phyloP scores from a whole-genome alignment of 306 rosid species.

The Acmispon strigosus region DNA sequence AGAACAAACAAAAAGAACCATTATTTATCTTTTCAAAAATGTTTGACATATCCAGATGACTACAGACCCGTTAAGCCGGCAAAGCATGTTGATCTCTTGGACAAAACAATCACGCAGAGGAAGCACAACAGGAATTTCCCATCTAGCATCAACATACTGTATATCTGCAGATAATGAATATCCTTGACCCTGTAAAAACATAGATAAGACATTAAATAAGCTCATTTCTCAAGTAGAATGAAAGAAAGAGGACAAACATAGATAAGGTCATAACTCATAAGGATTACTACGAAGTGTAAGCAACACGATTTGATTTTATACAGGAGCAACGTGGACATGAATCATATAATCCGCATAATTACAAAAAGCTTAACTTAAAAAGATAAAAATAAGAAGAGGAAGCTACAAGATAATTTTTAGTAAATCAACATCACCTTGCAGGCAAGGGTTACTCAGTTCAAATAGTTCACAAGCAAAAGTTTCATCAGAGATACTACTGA shows the following conservation, averaged over 20 bases:
- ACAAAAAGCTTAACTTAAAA: neutral
- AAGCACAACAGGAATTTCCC: conserved; percentile 75
- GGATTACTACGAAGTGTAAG: neutral
- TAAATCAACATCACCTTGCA: neutral
- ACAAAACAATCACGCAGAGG: conserved; percentile 89
- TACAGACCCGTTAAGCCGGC: conserved; percentile 85
- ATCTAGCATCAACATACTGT: conserved; percentile 86
- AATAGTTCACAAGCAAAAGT: no score
- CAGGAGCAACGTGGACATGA: neutral
- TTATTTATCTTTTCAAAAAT: neutral
- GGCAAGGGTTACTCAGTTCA: neutral
- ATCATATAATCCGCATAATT: neutral
- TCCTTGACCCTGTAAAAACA: conserved; percentile 74
- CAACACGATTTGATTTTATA: neutral
- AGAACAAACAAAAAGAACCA: neutral
- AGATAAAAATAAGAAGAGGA: neutral
- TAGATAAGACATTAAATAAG: neutral
- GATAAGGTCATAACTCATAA: neutral
- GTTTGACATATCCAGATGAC: neutral
- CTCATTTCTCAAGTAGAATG: neutral
- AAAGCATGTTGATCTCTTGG: conserved; percentile 74
- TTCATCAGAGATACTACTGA: neutral
- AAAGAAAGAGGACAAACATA: neutral
- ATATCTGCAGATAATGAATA: conserved; percentile 89
- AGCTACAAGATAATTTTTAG: neutral